phyloP scores from a whole-genome alignment of 2,329 filamentous ascomycete species.

The Fusarium papillatum region DNA sequence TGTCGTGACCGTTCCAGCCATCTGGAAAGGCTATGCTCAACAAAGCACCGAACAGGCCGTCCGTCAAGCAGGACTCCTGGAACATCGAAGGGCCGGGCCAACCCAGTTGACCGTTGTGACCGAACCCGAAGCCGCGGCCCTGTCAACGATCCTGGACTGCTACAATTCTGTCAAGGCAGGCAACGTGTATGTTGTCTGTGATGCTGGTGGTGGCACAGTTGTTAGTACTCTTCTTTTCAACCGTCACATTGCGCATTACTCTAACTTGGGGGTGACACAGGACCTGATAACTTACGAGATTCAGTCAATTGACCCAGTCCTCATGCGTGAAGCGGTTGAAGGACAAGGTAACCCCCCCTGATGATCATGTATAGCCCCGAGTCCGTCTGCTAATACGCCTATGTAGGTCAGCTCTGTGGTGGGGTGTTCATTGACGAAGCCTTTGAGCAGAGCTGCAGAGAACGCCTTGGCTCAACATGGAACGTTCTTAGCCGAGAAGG shows the following conservation, averaged over 20 bases:
- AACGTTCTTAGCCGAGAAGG: background rate
- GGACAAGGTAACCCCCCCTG: no score
- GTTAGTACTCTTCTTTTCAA: background rate
- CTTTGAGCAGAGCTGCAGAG: background rate
- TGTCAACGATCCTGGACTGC: background rate
- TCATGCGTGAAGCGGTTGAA: background rate
- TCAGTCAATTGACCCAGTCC: background rate
- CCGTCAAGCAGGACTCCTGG: no score
- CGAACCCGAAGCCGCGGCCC: background rate
- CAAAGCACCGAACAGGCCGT: no score
- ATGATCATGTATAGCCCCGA: no score
- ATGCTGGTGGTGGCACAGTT: background rate
- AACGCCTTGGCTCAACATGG: background rate
- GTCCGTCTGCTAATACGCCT: background rate
- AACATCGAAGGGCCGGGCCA: background rate
- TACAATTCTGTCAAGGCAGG: background rate
- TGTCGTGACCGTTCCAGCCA: no score
- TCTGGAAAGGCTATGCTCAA: no score
- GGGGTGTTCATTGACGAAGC: background rate
- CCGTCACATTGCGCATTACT: no score
- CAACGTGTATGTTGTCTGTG: background rate
- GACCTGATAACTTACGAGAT: background rate
- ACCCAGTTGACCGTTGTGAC: background rate
- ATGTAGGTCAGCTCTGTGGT: background rate
- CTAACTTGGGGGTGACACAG: background rate